These are phyloP conservation scores for Neoconidiobolus thromboides DNA, from an alignment of 371 early-diverging fungal genomes.

Conservation along the genomic window DNA sequence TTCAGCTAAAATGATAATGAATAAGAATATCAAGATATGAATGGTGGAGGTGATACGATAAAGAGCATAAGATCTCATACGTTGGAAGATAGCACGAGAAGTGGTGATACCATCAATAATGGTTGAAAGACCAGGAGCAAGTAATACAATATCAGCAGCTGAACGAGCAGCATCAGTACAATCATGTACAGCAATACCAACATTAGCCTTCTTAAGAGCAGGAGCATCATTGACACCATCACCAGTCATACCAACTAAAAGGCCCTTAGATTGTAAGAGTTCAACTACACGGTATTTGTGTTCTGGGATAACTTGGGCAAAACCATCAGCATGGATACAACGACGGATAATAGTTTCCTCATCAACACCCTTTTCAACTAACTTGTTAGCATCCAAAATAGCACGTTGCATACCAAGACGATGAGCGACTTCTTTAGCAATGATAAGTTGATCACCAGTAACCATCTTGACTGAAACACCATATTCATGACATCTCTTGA, in stretches of 20 bases:
- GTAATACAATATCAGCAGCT: slow-evolving; percentile 76
- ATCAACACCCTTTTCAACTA: slow-evolving; percentile 57
- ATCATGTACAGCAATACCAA: slow-evolving; percentile 57
- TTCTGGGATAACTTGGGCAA: slow-evolving; percentile 91
- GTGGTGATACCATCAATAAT: slow-evolving; percentile 63
- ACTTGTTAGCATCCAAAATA: slow-evolving; percentile 52
- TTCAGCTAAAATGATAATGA: slow-evolving; percentile 42
- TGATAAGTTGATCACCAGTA: slow-evolving; percentile 77
- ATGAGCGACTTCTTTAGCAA: slow-evolving; percentile 74
- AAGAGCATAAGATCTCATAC: slow-evolving; percentile 74
- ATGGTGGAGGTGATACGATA: slow-evolving; percentile 78
- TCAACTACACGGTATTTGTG: slow-evolving; percentile 88
- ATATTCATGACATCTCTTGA: slow-evolving; percentile 35
- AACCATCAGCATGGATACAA: slow-evolving; percentile 74
- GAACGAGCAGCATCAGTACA: slow-evolving; percentile 82
- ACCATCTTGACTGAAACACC: slow-evolving; percentile 80
- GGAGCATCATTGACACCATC: slow-evolving; percentile 90
- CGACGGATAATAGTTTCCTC: slow-evolving; percentile 71
- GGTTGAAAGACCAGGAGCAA: slow-evolving; percentile 66
- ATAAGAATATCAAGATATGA: slow-evolving; percentile 78
- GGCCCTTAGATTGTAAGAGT: slow-evolving; percentile 43
- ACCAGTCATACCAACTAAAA: slow-evolving; percentile 72
- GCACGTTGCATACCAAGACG: slow-evolving; percentile 65
- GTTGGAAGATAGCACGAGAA: slow-evolving; percentile 73
- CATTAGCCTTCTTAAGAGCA: slow-evolving; percentile 62